Base-by-base conservation (phyloP, 1,139 yeast genomes). In the Taiozyma onychis region DNA sequence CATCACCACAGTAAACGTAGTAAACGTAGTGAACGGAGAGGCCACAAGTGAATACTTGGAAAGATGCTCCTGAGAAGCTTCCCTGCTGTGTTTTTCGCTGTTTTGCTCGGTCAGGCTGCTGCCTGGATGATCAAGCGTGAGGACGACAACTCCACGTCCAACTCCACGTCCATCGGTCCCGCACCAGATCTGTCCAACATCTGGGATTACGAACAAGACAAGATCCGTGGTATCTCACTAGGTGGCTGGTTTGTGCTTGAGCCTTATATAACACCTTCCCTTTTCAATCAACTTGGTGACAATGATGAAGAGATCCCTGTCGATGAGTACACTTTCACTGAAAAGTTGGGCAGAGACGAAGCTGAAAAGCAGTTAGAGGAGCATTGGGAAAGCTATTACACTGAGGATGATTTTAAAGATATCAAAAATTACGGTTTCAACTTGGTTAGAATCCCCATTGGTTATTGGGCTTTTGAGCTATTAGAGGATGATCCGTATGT, bases 171-270 rank as follows among this genome's bases (percentile, higher is more conserved):
- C 21, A 18, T 4, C 18, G 24, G 14, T 16, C 10, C 41, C 7
- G 5, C 41, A 10, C 21, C 28, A 13, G 28, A 39, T 39, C 16
- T 22, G 7, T 11, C 42, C 21, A 10, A 13, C 9, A 49, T 51
- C 5, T 60, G 58, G 58, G 52, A 57, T 44, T 58, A 59, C 43
- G 58, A 58, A 14, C 46, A 51, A n/a, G 66, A 60, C 18, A 66
- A 64, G 53, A 75, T 88, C 28, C 71, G 81, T 44, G 97, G 97
- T 54, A 90, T 90, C 48, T 89, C 88, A 63, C 71, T 90, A 34
- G 97, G 97, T 47, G 97, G 97, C 22, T 90, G 97, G 97, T 77
- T 90, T 56, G 88, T 90, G 1, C 71, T 89, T 45, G 97, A 90
- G 69, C 88, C 93, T 1, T 90, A 79, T 66, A 90, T 91, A 63